These are phyloP conservation scores for Hypoxylon subgilvum DNA, from an alignment of 495 filamentous ascomycete species.

Conservation along the genomic window DNA sequence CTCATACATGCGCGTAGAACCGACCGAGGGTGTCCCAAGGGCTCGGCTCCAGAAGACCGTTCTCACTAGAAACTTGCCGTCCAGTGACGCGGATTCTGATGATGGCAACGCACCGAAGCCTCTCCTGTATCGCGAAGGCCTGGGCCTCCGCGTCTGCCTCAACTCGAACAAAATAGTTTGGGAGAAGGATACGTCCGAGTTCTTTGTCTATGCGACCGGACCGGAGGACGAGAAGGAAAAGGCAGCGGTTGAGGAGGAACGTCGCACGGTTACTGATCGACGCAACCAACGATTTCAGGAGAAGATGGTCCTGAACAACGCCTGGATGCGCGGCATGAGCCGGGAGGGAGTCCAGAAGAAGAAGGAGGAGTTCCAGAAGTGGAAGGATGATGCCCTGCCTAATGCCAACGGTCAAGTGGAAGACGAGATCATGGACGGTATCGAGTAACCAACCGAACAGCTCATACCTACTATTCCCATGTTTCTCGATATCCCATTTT, in stretches of 20 bases:
- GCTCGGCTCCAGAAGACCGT: slow-evolving; percentile 68
- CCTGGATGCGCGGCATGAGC: slow-evolving; percentile 74
- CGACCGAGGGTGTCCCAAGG: slow-evolving; percentile 81
- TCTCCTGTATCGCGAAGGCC: slow-evolving; percentile 70
- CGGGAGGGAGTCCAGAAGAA: slow-evolving; percentile 73
- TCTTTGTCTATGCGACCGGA: slow-evolving; percentile 54
- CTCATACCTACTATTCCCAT: neutral
- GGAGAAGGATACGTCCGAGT: slow-evolving; percentile 67
- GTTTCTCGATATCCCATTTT: no score
- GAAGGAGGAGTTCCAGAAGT: slow-evolving; percentile 66
- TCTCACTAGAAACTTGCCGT: slow-evolving; percentile 76
- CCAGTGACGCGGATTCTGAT: slow-evolving; percentile 52
- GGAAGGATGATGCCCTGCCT: slow-evolving; percentile 47
- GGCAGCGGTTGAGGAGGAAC: slow-evolving; percentile 52
- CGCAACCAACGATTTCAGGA: slow-evolving; percentile 70
- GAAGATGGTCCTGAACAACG: slow-evolving; percentile 74
- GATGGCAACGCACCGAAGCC: slow-evolving; percentile 59
- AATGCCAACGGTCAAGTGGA: slow-evolving; percentile 19
- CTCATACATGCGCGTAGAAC: slow-evolving; percentile 83
- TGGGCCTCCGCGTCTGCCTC: slow-evolving; percentile 78
- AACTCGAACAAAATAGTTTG: slow-evolving; percentile 83
- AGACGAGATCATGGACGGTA: slow-evolving; percentile 38
- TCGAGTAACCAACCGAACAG: slow-evolving; percentile 6
- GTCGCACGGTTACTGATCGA: slow-evolving; percentile 59
- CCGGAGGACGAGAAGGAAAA: slow-evolving; percentile 40